A percentile compares a stretch with the other conserved stretches of the same genome.
phyloP scores from a whole-genome alignment of 1,284 basidiomycete species.

The Schizophyllum commune region DNA sequence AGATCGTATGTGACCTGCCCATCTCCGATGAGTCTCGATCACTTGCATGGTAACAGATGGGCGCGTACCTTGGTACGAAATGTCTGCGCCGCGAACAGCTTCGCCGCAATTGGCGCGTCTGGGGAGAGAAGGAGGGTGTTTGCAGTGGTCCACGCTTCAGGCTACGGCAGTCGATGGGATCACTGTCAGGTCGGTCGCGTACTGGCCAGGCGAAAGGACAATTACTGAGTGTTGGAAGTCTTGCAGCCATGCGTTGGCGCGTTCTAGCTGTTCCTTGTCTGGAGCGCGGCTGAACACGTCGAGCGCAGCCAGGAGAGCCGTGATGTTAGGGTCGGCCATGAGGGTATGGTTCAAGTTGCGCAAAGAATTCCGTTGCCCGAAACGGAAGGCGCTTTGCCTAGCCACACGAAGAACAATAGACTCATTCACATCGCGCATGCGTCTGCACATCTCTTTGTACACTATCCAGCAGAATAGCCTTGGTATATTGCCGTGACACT shows the following conservation, averaged over 20 bases:
- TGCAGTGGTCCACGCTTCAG: constrained; percentile 94
- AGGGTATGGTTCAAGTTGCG: constrained; percentile 13
- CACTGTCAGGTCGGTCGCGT: constrained; percentile 53
- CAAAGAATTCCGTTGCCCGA: background rate
- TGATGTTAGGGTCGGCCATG: constrained; percentile 52
- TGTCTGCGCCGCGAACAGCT: constrained; percentile 95
- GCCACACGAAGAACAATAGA: background rate
- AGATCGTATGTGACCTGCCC: constrained; percentile 92
- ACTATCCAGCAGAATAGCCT: background rate
- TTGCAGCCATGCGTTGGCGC: constrained; percentile 88
- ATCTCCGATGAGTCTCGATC: constrained; percentile 19
- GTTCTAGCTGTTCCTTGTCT: constrained; percentile 76
- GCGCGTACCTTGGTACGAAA: constrained; percentile 84
- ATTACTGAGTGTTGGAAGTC: constrained; percentile 96
- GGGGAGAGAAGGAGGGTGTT: constrained; percentile 82
- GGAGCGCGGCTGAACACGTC: constrained; percentile 73
- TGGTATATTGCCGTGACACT: background rate
- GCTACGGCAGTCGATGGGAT: constrained; percentile 55
- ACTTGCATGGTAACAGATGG: constrained; percentile 6
- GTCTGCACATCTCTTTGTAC: background rate
- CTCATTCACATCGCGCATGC: background rate
- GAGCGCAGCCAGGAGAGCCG: constrained; percentile 64
- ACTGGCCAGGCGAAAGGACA: constrained; percentile 63
- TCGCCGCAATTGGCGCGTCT: constrained; percentile 75
- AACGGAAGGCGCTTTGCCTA: background rate